These are phyloP conservation scores for Scopulariopsis brevicaulis DNA, from an alignment of 2,329 filamentous ascomycete genomes.

Conservation along the genomic window DNA sequence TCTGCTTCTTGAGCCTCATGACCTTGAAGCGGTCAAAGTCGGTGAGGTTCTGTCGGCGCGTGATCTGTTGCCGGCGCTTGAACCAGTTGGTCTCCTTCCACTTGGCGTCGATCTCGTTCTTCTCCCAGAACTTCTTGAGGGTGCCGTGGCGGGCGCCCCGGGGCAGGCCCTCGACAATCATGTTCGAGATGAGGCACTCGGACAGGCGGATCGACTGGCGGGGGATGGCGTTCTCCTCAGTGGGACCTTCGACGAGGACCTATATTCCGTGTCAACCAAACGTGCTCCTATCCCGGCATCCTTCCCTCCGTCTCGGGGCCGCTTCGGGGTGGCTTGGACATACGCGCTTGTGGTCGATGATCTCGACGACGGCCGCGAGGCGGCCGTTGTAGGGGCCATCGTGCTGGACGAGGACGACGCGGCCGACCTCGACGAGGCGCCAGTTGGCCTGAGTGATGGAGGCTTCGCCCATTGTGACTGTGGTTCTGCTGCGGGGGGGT, in stretches of 20 bases:
- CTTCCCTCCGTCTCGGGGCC: neutral
- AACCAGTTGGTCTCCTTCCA: conserved; percentile 88
- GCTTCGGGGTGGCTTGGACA: conserved; percentile 32
- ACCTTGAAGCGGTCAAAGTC: conserved; percentile 99
- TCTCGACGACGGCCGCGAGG: conserved; percentile 93
- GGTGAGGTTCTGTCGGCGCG: conserved; percentile 81
- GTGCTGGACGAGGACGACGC: conserved; percentile 81
- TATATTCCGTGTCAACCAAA: conserved; percentile 28
- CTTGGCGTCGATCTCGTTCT: conserved; percentile 82
- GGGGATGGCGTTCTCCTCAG: conserved; percentile 70
- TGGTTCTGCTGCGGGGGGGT: neutral
- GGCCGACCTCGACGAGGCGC: conserved; percentile 98
- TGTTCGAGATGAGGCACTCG: conserved; percentile 77
- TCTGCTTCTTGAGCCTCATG: conserved; percentile 98
- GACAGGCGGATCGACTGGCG: conserved; percentile 78
- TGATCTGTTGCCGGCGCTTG: conserved; percentile 79
- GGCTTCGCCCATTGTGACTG: conserved; percentile 65
- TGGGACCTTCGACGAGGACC: conserved; percentile 94
- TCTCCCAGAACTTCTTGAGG: conserved; percentile 84
- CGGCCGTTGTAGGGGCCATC: conserved; percentile 71
- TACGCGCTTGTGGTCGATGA: conserved; percentile 99
- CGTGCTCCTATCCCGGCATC: neutral
- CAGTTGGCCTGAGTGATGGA: conserved; percentile 73
- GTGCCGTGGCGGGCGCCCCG: conserved; percentile 72
- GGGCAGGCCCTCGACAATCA: conserved; percentile 78